phyloP scores from a whole-genome alignment of 1,139 yeast genomes.

The Torulaspora globosa region DNA sequence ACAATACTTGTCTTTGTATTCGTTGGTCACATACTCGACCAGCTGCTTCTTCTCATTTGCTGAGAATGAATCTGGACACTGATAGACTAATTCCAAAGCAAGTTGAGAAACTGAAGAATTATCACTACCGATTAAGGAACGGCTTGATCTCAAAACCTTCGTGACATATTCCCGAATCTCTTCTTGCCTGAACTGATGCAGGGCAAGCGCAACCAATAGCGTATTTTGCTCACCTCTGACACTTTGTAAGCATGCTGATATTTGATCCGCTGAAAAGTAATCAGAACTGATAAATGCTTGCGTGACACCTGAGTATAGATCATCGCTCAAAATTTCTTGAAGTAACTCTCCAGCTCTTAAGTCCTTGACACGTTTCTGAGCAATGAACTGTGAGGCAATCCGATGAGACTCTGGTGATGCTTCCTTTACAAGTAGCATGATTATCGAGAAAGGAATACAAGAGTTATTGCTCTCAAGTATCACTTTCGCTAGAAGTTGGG shows the following conservation, averaged over 20 bases:
- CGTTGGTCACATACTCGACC: constrained; percentile 28
- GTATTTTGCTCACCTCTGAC: constrained; percentile 5
- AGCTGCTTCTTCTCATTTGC: constrained; percentile 23
- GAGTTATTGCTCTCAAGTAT: not conserved
- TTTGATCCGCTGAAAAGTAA: constrained; percentile 6
- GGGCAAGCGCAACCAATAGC: constrained; percentile 8
- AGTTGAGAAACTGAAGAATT: constrained; percentile 5
- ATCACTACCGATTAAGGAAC: not conserved
- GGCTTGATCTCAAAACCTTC: constrained; percentile 1
- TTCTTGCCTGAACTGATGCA: not conserved
- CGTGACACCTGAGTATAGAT: not conserved
- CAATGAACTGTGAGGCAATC: constrained; percentile 6
- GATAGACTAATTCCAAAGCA: constrained; percentile 5
- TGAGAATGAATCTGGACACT: constrained; percentile 10
- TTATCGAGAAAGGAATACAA: constrained; percentile 2
- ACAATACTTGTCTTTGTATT: constrained; percentile 32
- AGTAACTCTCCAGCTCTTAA: constrained; percentile 6
- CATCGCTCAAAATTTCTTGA: not conserved
- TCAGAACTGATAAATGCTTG: constrained; percentile 7
- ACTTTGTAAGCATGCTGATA: constrained; percentile 5
- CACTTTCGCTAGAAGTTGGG: constrained; percentile 1
- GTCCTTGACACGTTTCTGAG: constrained; percentile 7
- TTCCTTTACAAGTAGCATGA: constrained; percentile 1
- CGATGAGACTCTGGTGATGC: constrained; percentile 4
- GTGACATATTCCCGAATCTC: constrained; percentile 5